Evolutionary conservation across 2,329 filamentous ascomycete genomes (phyloP).

Genomic region (Diaporthe helianthi): DNA sequence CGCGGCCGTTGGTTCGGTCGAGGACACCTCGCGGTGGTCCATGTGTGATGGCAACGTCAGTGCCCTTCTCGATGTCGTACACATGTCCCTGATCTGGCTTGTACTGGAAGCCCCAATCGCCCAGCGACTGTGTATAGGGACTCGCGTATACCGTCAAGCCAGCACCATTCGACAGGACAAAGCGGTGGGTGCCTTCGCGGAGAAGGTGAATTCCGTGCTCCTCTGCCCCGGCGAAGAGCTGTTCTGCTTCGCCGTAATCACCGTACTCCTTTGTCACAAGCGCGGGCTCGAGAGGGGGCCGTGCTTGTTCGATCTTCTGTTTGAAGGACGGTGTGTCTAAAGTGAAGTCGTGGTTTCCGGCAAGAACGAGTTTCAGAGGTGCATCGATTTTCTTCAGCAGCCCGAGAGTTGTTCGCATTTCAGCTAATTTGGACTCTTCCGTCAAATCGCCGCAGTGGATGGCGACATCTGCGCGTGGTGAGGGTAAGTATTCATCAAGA

Average conservation of each 20-base stretch:
- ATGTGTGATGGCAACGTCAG: constrained; percentile 61
- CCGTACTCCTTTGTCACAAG: constrained; percentile 47
- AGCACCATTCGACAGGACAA: constrained; percentile 58
- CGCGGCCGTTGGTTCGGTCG: constrained; percentile 47
- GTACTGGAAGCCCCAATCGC: constrained; percentile 60
- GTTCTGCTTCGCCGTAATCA: constrained; percentile 44
- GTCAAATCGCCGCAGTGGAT: constrained; percentile 63
- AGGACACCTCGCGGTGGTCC: constrained; percentile 60
- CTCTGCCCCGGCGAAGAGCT: constrained; percentile 48
- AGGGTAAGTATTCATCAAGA: constrained; percentile 30
- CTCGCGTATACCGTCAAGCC: constrained; percentile 58
- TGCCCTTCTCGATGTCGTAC: constrained; percentile 45
- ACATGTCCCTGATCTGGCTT: constrained; percentile 44
- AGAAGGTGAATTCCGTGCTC: constrained; percentile 54
- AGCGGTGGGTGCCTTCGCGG: constrained; percentile 56
- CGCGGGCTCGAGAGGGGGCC: constrained; percentile 33
- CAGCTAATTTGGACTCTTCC: constrained; percentile 47
- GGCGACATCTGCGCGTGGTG: constrained; percentile 50
- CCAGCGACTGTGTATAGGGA: constrained; percentile 56
- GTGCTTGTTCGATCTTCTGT: constrained; percentile 33
- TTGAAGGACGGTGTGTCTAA: constrained; percentile 46
- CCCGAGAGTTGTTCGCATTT: constrained; percentile 50
- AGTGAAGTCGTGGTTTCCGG: constrained; percentile 62
- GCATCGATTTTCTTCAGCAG: constrained; percentile 52
- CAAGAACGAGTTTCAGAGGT: constrained; percentile 60